A percentile compares a stretch with the other conserved stretches of the same genome.
Evolutionary conservation across 345 rosid genomes (phyloP).

Genomic region (Diplotaxis tenuifolia): DNA sequence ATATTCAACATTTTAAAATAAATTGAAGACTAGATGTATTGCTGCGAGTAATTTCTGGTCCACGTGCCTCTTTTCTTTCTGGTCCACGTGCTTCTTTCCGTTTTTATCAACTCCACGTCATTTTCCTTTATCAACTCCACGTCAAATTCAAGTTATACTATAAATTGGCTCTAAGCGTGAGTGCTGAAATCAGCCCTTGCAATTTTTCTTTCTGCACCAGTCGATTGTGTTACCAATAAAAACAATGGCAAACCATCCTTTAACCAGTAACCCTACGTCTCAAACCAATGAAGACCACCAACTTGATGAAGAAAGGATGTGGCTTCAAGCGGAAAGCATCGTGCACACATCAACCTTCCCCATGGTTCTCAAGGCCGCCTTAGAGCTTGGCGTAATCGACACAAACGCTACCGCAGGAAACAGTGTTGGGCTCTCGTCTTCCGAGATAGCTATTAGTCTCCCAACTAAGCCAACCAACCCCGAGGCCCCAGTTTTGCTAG

Average conservation of each 20-base stretch:
- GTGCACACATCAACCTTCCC: not conserved
- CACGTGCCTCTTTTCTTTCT: too few relatives aligned
- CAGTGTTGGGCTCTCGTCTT: constrained; percentile 37
- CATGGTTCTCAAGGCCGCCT: not conserved
- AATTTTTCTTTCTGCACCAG: not conserved
- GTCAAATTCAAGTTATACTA: not conserved
- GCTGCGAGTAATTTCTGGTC: too few relatives aligned
- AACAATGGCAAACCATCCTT: not conserved
- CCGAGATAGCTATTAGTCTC: constrained; percentile 34
- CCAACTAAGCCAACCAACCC: constrained; percentile 38
- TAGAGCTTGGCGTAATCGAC: constrained; percentile 16
- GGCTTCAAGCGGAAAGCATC: constrained; percentile 19
- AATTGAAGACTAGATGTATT: too few relatives aligned
- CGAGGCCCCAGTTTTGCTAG: constrained; percentile 45
- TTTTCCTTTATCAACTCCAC: too few relatives aligned
- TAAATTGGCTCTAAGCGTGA: not conserved
- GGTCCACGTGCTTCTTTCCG: too few relatives aligned
- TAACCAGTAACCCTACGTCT: not conserved
- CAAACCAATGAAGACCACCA: not conserved
- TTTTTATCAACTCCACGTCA: too few relatives aligned
- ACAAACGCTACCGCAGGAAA: constrained; percentile 37
- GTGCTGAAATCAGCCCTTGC: not conserved
- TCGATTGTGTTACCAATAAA: not conserved
- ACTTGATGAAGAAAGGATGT: not conserved
- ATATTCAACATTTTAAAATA: too few relatives aligned